phyloP scores from a whole-genome alignment of 139 green algal species.

The Diplosphaera chodatii region DNA sequence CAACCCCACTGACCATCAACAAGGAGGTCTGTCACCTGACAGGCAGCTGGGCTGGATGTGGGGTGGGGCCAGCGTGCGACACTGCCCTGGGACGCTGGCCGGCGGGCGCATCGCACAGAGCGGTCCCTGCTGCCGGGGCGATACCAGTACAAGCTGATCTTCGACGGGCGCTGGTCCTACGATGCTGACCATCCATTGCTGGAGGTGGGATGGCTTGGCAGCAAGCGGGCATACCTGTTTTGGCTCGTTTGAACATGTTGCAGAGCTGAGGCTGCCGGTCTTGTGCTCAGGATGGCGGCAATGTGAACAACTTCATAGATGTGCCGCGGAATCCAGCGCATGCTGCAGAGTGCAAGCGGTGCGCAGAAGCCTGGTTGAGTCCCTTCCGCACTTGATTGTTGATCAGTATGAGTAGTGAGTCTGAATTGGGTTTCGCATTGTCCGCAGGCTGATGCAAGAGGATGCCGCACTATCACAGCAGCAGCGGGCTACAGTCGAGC shows the following conservation, averaged over 20 bases:
- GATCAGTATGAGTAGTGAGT: too few relatives aligned
- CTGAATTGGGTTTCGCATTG: too few relatives aligned
- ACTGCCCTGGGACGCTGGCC: conserved; percentile 34
- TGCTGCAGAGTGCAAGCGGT: background rate
- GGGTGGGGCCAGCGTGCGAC: conserved; percentile 74
- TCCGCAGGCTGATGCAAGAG: conserved; percentile 3
- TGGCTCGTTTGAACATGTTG: too few relatives aligned
- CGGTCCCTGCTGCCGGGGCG: conserved; percentile 39
- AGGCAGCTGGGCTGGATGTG: conserved; percentile 91
- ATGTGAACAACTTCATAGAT: conserved; percentile 72
- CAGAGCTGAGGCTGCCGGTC: too few relatives aligned
- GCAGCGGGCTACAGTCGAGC: background rate
- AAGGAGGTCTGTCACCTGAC: too few relatives aligned
- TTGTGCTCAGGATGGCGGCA: conserved; percentile 64
- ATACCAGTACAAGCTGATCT: conserved; percentile 91
- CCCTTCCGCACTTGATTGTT: too few relatives aligned
- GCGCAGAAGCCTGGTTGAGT: too few relatives aligned
- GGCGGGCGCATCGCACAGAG: conserved; percentile 14
- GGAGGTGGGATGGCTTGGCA: conserved; percentile 5
- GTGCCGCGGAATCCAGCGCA: conserved; percentile 12
- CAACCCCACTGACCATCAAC: too few relatives aligned
- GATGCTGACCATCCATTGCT: conserved; percentile 62
- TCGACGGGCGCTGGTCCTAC: conserved; percentile 82
- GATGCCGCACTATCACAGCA: conserved; percentile 4
- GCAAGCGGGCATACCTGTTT: too few relatives aligned